Conservation (phyloP, 495 filamentous ascomycete genomes). For the Aspergillus sclerotiicarbonarius region DNA sequence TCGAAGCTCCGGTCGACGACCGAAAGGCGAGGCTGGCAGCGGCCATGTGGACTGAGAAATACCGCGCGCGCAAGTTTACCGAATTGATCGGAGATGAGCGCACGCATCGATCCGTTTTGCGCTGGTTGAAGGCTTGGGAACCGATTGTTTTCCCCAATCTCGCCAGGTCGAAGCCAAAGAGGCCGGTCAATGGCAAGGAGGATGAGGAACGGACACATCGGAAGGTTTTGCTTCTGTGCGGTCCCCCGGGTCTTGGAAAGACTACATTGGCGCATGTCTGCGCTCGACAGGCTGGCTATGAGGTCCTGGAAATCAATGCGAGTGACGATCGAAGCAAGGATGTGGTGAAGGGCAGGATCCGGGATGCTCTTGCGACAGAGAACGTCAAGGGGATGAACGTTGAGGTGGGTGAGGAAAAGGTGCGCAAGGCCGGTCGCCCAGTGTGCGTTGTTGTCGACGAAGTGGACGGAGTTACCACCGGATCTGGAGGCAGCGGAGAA, state of each 20-base stretch:
- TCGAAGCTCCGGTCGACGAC: constrained; percentile 38
- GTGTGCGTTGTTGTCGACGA: constrained; percentile 95
- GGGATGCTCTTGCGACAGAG: constrained; percentile 85
- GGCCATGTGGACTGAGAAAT: constrained; percentile 82
- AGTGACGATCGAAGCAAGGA: constrained; percentile 95
- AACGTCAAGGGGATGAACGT: constrained; percentile 80
- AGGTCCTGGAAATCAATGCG: constrained; percentile 92
- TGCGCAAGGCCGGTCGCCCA: constrained; percentile 74
- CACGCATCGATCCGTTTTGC: constrained; percentile 85
- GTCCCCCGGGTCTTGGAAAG: constrained; percentile 91
- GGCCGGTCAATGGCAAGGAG: constrained; percentile 31
- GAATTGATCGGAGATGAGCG: constrained; percentile 93
- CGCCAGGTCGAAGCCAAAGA: constrained; percentile 52
- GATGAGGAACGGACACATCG: constrained; percentile 68
- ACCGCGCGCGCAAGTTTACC: constrained; percentile 86
- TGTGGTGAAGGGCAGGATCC: constrained; percentile 86
- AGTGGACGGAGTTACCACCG: constrained; percentile 87
- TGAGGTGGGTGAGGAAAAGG: constrained; percentile 58
- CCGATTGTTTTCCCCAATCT: constrained; percentile 81
- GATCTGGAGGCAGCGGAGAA: constrained; percentile 66
- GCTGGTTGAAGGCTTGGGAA: constrained; percentile 95
- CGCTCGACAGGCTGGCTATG: constrained; percentile 90
- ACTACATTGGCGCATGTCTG: constrained; percentile 96
- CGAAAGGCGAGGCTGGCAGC: constrained; percentile 37
- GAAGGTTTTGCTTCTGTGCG: constrained; percentile 86